Percentiles rank a stretch among this genome's conserved stretches.
Evolutionary conservation across 306 rosid species (phyloP).

Genomic region (Carpinus viminea): DNA sequence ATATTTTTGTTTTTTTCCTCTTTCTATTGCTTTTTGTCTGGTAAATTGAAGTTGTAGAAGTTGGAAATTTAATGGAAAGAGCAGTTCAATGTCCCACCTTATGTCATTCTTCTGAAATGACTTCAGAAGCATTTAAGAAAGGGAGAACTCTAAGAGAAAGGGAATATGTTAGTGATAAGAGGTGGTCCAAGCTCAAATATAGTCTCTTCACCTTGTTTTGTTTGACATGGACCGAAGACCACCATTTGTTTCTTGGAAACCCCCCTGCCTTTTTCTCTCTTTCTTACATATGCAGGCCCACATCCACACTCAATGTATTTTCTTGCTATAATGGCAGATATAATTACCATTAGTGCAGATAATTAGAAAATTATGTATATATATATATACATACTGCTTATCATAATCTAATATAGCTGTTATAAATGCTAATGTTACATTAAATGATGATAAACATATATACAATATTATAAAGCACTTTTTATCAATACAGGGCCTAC

Average conservation of each 20-base stretch:
- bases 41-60: not conserved
- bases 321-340: not conserved
- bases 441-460: not conserved
- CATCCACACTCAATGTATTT: slow-evolving; percentile 14
- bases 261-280: not conserved
- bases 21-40: not conserved
- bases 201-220: not conserved
- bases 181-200: not conserved
- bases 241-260: not conserved
- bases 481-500: slow-evolving; percentile 1
- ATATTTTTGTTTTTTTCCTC: not conserved
- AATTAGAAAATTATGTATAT: slow-evolving; percentile 18
- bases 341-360: slow-evolving; percentile 20
- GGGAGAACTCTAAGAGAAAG: not conserved
- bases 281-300: not conserved
- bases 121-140: not conserved
- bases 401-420: slow-evolving; percentile 3
- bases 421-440: not conserved
- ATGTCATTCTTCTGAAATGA: slow-evolving; percentile 2
- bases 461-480: not conserved
- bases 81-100: slow-evolving; percentile 3
- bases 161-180: slow-evolving; percentile 3
- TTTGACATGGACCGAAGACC: slow-evolving; percentile 2
- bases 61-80: not conserved
- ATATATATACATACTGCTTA: not conserved